Base-by-base conservation (phyloP, 176 grass and related monocot species). In the Oryza nivara region DNA sequence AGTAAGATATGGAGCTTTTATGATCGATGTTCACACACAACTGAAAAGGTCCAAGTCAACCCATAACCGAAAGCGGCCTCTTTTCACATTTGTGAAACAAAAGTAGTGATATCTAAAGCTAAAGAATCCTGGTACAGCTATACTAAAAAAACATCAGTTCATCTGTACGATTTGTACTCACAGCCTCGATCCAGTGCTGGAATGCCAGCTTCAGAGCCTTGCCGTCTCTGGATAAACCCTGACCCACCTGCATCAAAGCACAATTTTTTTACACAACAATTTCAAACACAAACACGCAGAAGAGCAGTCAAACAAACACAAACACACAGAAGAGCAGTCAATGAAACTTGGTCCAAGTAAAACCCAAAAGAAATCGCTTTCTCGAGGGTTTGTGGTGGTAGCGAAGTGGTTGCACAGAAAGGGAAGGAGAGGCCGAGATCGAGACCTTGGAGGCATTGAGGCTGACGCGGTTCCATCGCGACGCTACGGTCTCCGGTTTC, bases 151-250 rank as follows among this genome's bases (percentile, higher is more conserved):
- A 23, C 0, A 56, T 26, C 1, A 52, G 17, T 36, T 38, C 66
- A 78, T 34, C 9, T 77, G 83, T 61, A 92, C n/a, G 68, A 61
- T 47, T 58, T 88, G 80, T 45, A 92, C 94, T 89, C 68, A 98
- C 95, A 14, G 95, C 95, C 84, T 98, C 95, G 51, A 98, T 98
- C 95, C 95, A 98, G 91, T 98, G 95, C 74, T 95, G 92, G 87
- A 98, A 98, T 64, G 95, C 95, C 41, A 98, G 87, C 71, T 86
- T 95, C 47, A 93, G 86, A 86, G 92, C 92, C 79, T 78, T 90
- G 19, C 26, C 83, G 17, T 98, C 92, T 48, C 81, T 89, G 20
- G 87, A 91, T 86, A 95, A 82, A 86, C 95, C 95, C 79, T 88
- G 89, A 64, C 95, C 95, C 52, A 98, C 95, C 95, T 98, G 69